phyloP scores from a whole-genome alignment of 352 stramenopile genomes.

The Phytophthora pluvialis region DNA sequence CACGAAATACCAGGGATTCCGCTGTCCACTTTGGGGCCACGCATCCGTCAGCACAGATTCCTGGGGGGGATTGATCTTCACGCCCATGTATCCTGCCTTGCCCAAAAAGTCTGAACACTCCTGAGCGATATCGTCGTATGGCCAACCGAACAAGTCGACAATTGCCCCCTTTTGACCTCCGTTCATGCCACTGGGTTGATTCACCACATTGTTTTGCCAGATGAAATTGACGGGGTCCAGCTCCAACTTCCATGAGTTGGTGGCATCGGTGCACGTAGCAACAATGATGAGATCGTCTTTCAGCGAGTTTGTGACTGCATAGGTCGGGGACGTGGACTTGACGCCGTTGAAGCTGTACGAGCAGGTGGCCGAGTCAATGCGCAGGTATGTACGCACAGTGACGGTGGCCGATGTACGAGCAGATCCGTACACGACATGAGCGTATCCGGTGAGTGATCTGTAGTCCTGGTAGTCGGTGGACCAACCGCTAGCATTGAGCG shows the following conservation, averaged over 20 bases:
- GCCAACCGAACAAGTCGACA: slow-evolving; percentile 76
- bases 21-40: slow-evolving; percentile 43
- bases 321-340: slow-evolving; percentile 24
- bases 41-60: slow-evolving; percentile 58
- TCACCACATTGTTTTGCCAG: slow-evolving; percentile 53
- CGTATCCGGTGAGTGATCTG: slow-evolving; percentile 49
- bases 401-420: slow-evolving; percentile 45
- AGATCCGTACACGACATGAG: slow-evolving; percentile 47
- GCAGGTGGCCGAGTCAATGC: slow-evolving; percentile 32
- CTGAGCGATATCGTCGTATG: slow-evolving; percentile 65
- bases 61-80: slow-evolving; percentile 76
- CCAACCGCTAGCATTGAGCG: slow-evolving; percentile 44
- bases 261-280: slow-evolving; percentile 30
- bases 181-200: slow-evolving; percentile 39
- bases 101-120: slow-evolving; percentile 67
- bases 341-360: slow-evolving; percentile 50
- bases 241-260: slow-evolving; percentile 32
- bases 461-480: slow-evolving; percentile 52
- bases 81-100: slow-evolving; percentile 71
- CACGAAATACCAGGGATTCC: slow-evolving; percentile 76
- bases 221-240: slow-evolving; percentile 75
- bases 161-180: slow-evolving; percentile 65
- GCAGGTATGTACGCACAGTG: slow-evolving; percentile 43
- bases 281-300: slow-evolving; percentile 42
- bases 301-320: slow-evolving; percentile 33